Evolutionary conservation across 2,329 filamentous ascomycete genomes (phyloP).

Genomic region (Lasiodiplodia citricola): DNA sequence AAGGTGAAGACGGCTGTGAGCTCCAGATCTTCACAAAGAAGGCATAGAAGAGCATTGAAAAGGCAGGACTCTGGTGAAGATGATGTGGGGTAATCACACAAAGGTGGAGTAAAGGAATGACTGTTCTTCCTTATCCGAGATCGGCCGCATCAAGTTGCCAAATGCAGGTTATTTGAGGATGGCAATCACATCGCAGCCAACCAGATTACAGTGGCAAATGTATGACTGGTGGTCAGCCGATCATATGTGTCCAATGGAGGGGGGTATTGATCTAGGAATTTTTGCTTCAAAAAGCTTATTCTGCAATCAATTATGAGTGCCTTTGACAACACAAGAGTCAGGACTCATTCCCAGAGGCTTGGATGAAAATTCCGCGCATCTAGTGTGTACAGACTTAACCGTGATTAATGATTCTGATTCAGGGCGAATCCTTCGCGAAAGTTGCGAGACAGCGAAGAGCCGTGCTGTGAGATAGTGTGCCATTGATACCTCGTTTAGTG

Average conservation of each 20-base stretch:
- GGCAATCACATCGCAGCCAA: not conserved
- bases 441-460: not conserved
- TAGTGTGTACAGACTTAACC: not conserved
- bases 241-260: not conserved
- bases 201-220: not conserved
- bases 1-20: not conserved
- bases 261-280: not conserved
- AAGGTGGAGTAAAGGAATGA: conserved; percentile 18
- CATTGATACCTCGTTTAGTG: not conserved
- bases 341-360: not conserved
- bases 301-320: not conserved
- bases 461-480: not conserved
- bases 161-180: not conserved
- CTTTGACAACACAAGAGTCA: not conserved
- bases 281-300: not conserved
- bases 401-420: not conserved
- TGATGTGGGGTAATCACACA: not conserved
- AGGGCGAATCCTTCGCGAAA: not conserved
- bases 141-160: not conserved
- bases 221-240: not conserved
- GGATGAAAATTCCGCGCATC: not conserved
- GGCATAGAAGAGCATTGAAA: not conserved
- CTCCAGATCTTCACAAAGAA: not conserved
- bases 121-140: conserved; percentile 1
- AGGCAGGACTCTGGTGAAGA: not conserved